These are phyloP conservation scores for Globisporangium spiculum DNA, from an alignment of 352 stramenopile genomes.

Conservation along the genomic window DNA sequence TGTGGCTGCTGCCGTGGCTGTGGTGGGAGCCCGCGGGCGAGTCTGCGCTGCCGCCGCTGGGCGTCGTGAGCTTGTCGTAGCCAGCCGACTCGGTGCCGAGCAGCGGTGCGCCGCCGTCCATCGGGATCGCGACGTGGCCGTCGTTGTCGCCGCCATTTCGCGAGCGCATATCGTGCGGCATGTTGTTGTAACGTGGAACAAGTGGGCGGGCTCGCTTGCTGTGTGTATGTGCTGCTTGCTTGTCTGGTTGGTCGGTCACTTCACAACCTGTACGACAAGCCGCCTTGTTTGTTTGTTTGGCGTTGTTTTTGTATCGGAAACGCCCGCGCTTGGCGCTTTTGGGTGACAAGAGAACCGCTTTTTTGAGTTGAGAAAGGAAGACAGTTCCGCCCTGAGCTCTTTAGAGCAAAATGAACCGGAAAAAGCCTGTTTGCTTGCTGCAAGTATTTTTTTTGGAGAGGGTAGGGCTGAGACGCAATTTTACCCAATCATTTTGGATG, in stretches of 20 bases:
- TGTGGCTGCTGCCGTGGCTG: slow-evolving; percentile 11
- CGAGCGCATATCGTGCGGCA: slow-evolving; percentile 18
- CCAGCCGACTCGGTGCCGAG: slow-evolving; percentile 17
- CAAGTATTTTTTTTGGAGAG: background rate
- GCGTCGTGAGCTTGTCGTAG: slow-evolving; percentile 70
- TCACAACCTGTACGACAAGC: background rate
- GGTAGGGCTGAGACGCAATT: background rate
- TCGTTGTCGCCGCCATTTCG: slow-evolving; percentile 9
- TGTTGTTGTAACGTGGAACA: background rate
- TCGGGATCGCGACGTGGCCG: slow-evolving; percentile 28
- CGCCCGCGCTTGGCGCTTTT: background rate
- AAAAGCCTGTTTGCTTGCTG: background rate
- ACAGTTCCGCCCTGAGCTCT: slow-evolving; percentile 10
- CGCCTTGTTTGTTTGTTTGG: background rate
- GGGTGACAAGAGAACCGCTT: background rate
- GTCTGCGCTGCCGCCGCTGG: slow-evolving; percentile 25
- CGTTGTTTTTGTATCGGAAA: slow-evolving; percentile 8
- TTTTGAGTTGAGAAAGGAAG: background rate
- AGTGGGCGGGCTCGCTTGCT: background rate
- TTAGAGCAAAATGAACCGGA: background rate
- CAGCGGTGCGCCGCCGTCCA: slow-evolving; percentile 34
- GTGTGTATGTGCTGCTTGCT: background rate
- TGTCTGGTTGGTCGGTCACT: background rate
- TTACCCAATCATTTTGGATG: background rate
- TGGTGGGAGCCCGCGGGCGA: slow-evolving; percentile 11